Conservation (phyloP, 2,329 filamentous ascomycete genomes). For the Xylariaceae sp. region DNA sequence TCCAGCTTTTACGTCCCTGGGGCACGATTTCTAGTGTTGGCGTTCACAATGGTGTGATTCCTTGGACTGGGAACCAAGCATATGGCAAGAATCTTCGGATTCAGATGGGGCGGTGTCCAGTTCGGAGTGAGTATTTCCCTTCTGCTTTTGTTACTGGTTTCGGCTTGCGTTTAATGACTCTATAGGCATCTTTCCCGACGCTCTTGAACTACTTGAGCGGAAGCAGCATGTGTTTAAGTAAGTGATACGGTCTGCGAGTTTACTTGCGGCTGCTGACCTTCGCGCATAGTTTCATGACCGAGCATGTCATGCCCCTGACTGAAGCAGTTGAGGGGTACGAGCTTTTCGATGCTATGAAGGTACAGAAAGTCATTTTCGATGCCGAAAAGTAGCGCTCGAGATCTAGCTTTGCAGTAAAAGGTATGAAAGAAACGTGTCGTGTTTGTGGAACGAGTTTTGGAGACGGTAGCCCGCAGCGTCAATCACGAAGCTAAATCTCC, state of each 20-base stretch:
- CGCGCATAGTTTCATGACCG: slow-evolving; percentile 41
- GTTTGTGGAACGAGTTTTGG: too few species aligned
- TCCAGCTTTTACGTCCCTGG: slow-evolving; percentile 15
- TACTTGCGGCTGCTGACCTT: background rate
- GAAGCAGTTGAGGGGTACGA: slow-evolving; percentile 52
- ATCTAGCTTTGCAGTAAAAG: too few species aligned
- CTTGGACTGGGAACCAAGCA: slow-evolving; percentile 15
- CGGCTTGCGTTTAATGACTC: background rate
- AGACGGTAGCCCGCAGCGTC: too few species aligned
- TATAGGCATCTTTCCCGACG: slow-evolving; percentile 17
- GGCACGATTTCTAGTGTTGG: slow-evolving; percentile 20
- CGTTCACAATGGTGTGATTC: slow-evolving; percentile 14
- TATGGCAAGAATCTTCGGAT: slow-evolving; percentile 19
- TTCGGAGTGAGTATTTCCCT: slow-evolving; percentile 11
- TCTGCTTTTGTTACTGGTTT: background rate
- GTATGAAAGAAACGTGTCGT: too few species aligned
- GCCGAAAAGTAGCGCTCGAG: slow-evolving; percentile 9
- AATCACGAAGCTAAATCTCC: too few species aligned
- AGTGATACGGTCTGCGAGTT: background rate
- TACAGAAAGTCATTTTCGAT: slow-evolving; percentile 50
- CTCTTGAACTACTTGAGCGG: slow-evolving; percentile 13
- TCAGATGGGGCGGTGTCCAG: slow-evolving; percentile 20
- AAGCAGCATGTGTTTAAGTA: slow-evolving; percentile 17
- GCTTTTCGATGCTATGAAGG: slow-evolving; percentile 51
- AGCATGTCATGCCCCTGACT: slow-evolving; percentile 51